Conservation (phyloP, 192 early-diverging fungal species). For the Mortierella alpina region DNA sequence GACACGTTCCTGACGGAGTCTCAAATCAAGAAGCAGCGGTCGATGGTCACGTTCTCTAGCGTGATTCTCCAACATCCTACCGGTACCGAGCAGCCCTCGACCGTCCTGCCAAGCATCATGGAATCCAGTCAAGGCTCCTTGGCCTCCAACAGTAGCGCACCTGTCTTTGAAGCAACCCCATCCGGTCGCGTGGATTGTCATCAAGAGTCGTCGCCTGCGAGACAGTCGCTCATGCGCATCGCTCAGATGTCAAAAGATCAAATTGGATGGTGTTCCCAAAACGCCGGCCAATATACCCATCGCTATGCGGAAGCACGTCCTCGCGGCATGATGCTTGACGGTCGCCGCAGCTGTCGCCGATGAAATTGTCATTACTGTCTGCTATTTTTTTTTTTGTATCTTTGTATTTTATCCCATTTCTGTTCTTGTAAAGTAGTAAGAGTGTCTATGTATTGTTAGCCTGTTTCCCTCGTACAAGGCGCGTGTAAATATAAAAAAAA, state of each 20-base stretch:
- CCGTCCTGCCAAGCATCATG: slow-evolving; percentile 20
- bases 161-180: not conserved
- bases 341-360: slow-evolving; percentile 33
- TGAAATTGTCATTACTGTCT: not conserved
- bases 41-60: slow-evolving; percentile 37
- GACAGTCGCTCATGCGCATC: slow-evolving; percentile 43
- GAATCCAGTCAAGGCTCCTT: slow-evolving; percentile 5
- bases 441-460: no score
- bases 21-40: not conserved
- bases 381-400: no score
- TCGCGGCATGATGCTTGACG: slow-evolving; percentile 22
- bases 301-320: slow-evolving; percentile 24
- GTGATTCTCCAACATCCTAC: slow-evolving; percentile 9
- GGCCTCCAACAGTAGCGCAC: slow-evolving; percentile 3
- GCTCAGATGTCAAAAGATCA: slow-evolving; percentile 24
- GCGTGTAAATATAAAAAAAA: no score
- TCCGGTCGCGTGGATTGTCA: not conserved
- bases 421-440: no score
- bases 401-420: no score
- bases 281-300: slow-evolving; percentile 38
- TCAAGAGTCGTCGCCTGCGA: slow-evolving; percentile 14
- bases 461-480: no score
- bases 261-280: slow-evolving; percentile 38
- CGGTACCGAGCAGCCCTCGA: not conserved
- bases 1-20: not conserved